A percentile compares a stretch with the other conserved stretches of the same genome.
Conservation (phyloP, 345 rosid genomes). For the Syzygium oleosum region DNA sequence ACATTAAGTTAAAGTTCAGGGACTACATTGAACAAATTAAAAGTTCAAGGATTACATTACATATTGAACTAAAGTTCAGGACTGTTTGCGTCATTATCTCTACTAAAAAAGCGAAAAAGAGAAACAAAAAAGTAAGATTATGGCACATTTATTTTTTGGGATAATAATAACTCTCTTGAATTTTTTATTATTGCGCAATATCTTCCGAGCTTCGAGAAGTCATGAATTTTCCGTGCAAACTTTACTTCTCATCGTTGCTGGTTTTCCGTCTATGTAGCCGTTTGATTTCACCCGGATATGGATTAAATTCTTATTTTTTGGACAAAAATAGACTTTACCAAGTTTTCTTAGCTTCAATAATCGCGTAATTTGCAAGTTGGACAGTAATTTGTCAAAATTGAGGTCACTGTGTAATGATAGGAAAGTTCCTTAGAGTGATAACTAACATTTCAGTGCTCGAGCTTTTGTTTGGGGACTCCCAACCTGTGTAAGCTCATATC, state of each 20-base stretch:
- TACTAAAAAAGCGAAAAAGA: not conserved
- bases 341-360: not conserved
- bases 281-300: not conserved
- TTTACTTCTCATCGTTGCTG: not conserved
- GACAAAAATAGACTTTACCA: not conserved
- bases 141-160: not conserved
- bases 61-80: too few relatives aligned
- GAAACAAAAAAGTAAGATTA: not conserved
- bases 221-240: not conserved
- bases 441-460: too few relatives aligned
- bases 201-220: not conserved
- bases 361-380: not conserved
- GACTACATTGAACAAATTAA: too few relatives aligned
- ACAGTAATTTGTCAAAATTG: not conserved
- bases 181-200: not conserved
- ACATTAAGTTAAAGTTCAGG: too few relatives aligned
- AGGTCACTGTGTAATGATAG: accelerated
- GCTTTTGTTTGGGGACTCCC: too few relatives aligned
- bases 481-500: accelerated
- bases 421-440: accelerated
- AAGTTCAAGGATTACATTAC: too few relatives aligned
- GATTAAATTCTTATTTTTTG: not conserved
- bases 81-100: too few relatives aligned
- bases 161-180: not conserved
- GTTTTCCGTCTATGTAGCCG: not conserved